Base-by-base conservation (phyloP, 1,284 basidiomycete species). In the Pholiota adiposa region DNA sequence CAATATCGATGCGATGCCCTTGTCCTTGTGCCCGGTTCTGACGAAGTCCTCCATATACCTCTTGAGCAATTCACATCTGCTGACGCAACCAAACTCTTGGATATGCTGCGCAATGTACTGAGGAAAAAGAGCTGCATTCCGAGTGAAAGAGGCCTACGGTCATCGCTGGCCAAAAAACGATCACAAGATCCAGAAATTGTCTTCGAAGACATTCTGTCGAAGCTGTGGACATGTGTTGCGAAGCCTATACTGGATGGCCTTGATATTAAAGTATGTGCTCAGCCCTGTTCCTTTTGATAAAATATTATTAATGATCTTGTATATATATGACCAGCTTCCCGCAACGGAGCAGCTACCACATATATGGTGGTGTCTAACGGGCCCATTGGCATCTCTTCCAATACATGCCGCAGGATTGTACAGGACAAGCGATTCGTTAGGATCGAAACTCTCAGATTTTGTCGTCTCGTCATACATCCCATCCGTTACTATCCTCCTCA, bases 391-490 rank as follows among this genome's bases (percentile, higher is more conserved):
- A 9, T 65, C 63, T 29, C 60, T 67, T 18, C 65, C 65, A 4
- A 25, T 67, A n/a, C 65, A 75, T 56, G 73, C 73, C 5, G 72
- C 73, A 12, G 71, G 71, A 8, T 23, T 60, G 9, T 75, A 71
- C 50, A 41, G 59, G 31, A 46, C 7, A 0, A 36, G 46, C 33
- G 43, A 56, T 29, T 23, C 27, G 6, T 18, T 40, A 11, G 44
- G 58, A 44, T 27, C 34, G 4, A 66, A 63, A 21, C 23, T 67
- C 2, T 60, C 61, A 1, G 63, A 70, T 33, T 65, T 60, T 50
- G 64, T 57, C 33, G 54, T 66, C n/a, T 68, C 68, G 8, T 70
- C 68, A 4, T 70, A 67, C 43, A 66, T 59, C 1, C 64, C 67
- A 4, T 61, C 65, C 0, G 25, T 70, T 14, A 54, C 59, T 16